Conservation (phyloP, 2,329 filamentous ascomycete species). For the Diaporthe ampelina region DNA sequence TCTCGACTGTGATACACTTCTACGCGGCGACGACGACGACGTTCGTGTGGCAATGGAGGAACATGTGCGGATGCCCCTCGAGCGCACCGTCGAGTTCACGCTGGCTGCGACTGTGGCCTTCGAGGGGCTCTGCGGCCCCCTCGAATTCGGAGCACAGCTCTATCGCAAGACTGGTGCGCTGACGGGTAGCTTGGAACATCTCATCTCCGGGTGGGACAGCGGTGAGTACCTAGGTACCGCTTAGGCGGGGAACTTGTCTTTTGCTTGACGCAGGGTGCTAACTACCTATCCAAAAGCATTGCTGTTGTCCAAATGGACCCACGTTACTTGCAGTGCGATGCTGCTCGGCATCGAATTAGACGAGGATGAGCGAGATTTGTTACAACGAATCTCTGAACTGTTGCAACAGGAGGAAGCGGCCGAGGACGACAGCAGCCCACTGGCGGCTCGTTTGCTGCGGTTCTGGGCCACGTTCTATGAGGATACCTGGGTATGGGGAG, state of each 20-base stretch:
- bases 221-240: conserved; percentile 7
- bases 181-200: background rate
- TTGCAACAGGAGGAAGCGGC: background rate
- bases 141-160: background rate
- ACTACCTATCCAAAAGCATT: background rate
- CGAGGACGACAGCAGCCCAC: background rate
- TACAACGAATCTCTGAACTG: background rate
- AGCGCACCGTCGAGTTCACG: background rate
- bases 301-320: background rate
- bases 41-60: background rate
- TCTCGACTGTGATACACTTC: background rate
- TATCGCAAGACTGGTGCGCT: background rate
- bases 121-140: background rate
- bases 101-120: background rate
- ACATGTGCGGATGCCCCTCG: background rate
- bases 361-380: background rate
- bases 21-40: background rate
- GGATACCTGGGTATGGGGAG: conserved; percentile 12
- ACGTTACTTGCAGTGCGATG: background rate
- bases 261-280: background rate
- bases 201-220: background rate
- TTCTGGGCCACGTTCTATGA: conserved; percentile 14
- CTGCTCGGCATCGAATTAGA: background rate
- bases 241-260: too few species aligned
- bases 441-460: background rate